Evolutionary conservation across 2,329 filamentous ascomycete genomes (phyloP).

Genomic region (Bimuria novae-zelandiae): DNA sequence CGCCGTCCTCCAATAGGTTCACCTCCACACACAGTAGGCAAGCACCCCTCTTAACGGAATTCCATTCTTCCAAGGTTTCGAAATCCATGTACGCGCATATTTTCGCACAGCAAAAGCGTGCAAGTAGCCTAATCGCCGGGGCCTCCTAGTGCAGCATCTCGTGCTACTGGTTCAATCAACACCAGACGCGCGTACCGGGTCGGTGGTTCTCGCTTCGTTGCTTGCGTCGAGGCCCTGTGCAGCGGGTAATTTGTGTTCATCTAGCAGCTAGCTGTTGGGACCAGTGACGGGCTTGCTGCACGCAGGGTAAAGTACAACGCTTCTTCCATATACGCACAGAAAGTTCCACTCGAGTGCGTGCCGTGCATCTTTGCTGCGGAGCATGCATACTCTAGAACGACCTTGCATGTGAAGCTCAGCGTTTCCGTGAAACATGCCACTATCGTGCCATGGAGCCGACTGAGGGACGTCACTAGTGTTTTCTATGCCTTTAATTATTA

Average conservation of each 20-base stretch:
- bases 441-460: no score
- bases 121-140: background rate
- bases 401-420: no score
- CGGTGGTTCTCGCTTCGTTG: slow-evolving; percentile 3
- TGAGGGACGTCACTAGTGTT: no score
- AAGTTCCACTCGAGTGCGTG: no score
- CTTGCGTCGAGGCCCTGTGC: background rate
- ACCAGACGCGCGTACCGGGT: slow-evolving; percentile 1
- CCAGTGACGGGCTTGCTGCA: background rate
- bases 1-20: background rate
- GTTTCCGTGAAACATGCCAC: no score
- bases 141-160: slow-evolving; percentile 6
- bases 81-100: background rate
- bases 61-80: slow-evolving; percentile 11
- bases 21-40: no score
- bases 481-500: no score
- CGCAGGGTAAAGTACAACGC: background rate
- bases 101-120: background rate
- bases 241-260: slow-evolving; percentile 2
- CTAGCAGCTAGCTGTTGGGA: background rate
- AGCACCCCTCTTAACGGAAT: no score
- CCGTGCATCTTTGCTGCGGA: no score
- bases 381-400: no score
- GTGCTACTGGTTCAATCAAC: background rate
- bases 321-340: background rate